These are phyloP conservation scores for Vitis rupestris DNA, from an alignment of 164 flowering plant species.

Conservation along the genomic window DNA sequence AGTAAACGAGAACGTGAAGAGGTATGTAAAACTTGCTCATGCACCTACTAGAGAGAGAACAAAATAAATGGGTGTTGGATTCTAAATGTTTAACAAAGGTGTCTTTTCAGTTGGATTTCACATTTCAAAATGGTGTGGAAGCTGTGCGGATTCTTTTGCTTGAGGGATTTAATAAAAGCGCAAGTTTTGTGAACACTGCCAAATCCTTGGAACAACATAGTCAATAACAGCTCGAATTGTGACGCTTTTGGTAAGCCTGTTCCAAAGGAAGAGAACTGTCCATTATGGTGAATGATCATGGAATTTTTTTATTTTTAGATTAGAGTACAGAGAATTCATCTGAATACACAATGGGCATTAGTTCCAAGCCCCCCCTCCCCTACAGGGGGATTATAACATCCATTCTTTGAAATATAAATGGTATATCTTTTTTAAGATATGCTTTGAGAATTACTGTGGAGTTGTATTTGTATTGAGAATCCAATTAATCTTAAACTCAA, in stretches of 20 bases:
- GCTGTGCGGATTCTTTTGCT: constrained; percentile 77
- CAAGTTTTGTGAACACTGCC: constrained; percentile 71
- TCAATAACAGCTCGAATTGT: constrained; percentile 10
- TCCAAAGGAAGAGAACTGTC: background rate
- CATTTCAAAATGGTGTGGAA: constrained; percentile 68
- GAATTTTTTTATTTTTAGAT: no score
- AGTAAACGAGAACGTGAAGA: constrained; percentile 75
- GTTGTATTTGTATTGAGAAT: no score
- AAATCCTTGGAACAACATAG: constrained; percentile 56
- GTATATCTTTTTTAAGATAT: no score
- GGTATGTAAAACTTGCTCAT: constrained; percentile 37
- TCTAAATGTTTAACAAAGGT: background rate
- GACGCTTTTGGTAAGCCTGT: background rate
- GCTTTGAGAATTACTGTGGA: no score
- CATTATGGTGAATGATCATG: background rate
- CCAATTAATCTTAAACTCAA: no score
- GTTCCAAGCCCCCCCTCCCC: no score
- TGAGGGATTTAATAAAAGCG: constrained; percentile 82
- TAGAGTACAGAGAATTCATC: no score
- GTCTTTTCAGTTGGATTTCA: constrained; percentile 66
- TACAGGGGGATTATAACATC: no score
- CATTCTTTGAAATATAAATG: no score
- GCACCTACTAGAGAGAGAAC: background rate
- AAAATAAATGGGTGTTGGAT: background rate
- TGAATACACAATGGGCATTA: no score